These are phyloP conservation scores for Paecilomyces niveus DNA, from an alignment of 2,329 filamentous ascomycete species.

Conservation along the genomic window DNA sequence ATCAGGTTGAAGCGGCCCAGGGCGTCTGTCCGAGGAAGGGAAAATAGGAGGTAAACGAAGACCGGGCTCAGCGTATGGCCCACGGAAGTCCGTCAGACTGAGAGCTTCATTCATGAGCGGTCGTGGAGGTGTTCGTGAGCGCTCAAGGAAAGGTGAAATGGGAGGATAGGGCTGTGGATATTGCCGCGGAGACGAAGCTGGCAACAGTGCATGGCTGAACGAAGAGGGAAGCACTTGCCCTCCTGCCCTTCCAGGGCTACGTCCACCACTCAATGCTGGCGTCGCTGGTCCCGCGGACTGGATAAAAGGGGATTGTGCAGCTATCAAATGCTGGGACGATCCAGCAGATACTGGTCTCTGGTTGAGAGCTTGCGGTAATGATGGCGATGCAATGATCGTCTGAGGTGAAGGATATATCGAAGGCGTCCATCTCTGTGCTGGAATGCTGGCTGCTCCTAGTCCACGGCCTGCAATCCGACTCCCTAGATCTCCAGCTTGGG, in stretches of 20 bases:
- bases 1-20: conserved; percentile 12
- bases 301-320: conserved; percentile 6
- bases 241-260: conserved; percentile 15
- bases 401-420: conserved; percentile 21
- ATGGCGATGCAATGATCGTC: conserved; percentile 19
- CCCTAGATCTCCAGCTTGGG: conserved; percentile 7
- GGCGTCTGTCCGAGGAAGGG: conserved; percentile 19
- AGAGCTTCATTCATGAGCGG: conserved; percentile 18
- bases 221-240: conserved; percentile 20
- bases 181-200: conserved; percentile 25
- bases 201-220: conserved; percentile 18
- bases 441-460: conserved; percentile 14
- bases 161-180: conserved; percentile 21
- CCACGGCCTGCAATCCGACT: conserved; percentile 11
- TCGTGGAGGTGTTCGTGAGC: conserved; percentile 17
- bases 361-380: conserved; percentile 16
- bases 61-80: conserved; percentile 23
- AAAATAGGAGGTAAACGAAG: conserved; percentile 32
- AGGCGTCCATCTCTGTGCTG: conserved; percentile 26
- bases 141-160: conserved; percentile 21
- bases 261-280: conserved; percentile 14
- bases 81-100: conserved; percentile 17
- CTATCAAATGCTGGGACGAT: conserved; percentile 17
- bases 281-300: conserved; percentile 10
- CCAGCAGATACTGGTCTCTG: conserved; percentile 27